Conservation (phyloP, 2,329 filamentous ascomycete genomes). For the Paraconiothyrium brasiliense region DNA sequence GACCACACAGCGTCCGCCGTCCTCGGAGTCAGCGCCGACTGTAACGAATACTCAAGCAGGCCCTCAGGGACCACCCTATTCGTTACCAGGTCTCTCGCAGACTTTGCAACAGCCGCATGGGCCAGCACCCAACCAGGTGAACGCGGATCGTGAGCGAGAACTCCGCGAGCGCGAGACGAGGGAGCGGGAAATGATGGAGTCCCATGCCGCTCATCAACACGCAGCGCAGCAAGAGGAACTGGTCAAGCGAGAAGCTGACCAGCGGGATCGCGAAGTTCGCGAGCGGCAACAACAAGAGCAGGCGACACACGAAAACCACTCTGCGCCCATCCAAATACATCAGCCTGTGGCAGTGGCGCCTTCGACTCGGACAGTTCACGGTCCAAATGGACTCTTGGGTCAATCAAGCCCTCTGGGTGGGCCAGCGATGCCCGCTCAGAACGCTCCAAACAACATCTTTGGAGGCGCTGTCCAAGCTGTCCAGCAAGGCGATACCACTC, state of each 20-base stretch:
- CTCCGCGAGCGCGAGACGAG: slow-evolving; percentile 53
- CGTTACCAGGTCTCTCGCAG: slow-evolving; percentile 57
- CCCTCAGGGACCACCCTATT: slow-evolving; percentile 52
- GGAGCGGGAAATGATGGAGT: slow-evolving; percentile 66
- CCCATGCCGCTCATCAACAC: slow-evolving; percentile 47
- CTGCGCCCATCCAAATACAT: slow-evolving; percentile 88
- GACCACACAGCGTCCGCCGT: slow-evolving; percentile 45
- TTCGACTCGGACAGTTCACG: slow-evolving; percentile 83
- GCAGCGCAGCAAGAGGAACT: slow-evolving; percentile 64
- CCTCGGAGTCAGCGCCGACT: slow-evolving; percentile 46
- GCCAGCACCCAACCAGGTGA: slow-evolving; percentile 45
- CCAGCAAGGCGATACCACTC: slow-evolving; percentile 64
- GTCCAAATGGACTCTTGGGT: slow-evolving; percentile 83
- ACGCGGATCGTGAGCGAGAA: slow-evolving; percentile 57
- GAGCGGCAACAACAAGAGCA: slow-evolving; percentile 77
- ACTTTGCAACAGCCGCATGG: slow-evolving; percentile 53
- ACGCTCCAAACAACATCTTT: slow-evolving; percentile 71
- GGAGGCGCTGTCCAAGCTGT: slow-evolving; percentile 72
- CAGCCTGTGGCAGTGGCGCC: slow-evolving; percentile 84
- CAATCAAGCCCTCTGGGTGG: slow-evolving; percentile 63
- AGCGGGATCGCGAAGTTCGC: slow-evolving; percentile 67
- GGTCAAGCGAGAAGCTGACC: slow-evolving; percentile 54
- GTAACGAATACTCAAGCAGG: slow-evolving; percentile 44
- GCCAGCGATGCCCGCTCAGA: slow-evolving; percentile 66
- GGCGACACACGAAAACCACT: slow-evolving; percentile 83